phyloP scores from a whole-genome alignment of 2,329 filamentous ascomycete species.

The Stachybotrys elegans region DNA sequence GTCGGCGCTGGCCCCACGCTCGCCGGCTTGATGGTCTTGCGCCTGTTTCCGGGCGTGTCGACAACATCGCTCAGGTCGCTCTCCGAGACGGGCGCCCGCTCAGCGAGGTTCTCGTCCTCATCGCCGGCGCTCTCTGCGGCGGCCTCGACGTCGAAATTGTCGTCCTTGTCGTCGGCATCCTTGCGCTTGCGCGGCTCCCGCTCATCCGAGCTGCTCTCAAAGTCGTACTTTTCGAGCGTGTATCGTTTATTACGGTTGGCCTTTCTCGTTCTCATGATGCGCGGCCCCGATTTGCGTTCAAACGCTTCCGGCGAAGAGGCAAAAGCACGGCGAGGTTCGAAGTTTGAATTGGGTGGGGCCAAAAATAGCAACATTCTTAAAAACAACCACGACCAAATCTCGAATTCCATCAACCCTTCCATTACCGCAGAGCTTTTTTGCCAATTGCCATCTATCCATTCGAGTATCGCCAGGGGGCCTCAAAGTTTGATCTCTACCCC shows the following conservation, averaged over 20 bases:
- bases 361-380: too few species aligned
- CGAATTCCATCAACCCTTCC: too few species aligned
- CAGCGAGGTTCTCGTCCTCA: slow-evolving; percentile 25
- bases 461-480: too few species aligned
- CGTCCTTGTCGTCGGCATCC: slow-evolving; percentile 20
- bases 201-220: slow-evolving; percentile 27
- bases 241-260: slow-evolving; percentile 31
- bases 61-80: slow-evolving; percentile 16
- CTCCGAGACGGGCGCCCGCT: slow-evolving; percentile 22
- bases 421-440: too few species aligned
- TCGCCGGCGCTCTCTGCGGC: slow-evolving; percentile 24
- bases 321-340: too few species aligned
- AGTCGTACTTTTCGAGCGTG: slow-evolving; percentile 27
- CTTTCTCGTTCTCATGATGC: slow-evolving; percentile 30
- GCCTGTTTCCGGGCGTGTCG: slow-evolving; percentile 24
- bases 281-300: background rate
- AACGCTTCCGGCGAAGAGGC: too few species aligned
- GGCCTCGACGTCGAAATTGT: slow-evolving; percentile 24
- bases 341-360: too few species aligned
- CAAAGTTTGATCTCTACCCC: too few species aligned
- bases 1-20: slow-evolving; percentile 16
- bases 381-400: too few species aligned
- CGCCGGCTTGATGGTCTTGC: slow-evolving; percentile 15
- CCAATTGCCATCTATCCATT: too few species aligned
- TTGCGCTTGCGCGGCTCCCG: slow-evolving; percentile 14